Conservation (phyloP, 129 eudicot species). For the Tagetes erecta region DNA sequence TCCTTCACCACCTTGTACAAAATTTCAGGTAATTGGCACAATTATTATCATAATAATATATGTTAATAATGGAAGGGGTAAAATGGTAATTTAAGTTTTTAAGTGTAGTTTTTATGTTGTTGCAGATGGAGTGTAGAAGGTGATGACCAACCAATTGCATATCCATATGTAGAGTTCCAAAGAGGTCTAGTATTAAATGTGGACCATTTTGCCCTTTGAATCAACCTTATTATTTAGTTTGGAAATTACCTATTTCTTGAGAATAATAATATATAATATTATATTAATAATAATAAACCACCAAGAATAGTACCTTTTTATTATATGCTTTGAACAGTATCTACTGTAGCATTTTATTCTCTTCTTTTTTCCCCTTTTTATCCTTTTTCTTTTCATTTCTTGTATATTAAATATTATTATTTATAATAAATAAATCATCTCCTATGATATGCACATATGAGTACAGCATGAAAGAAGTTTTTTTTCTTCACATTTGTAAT, state of each 20-base stretch:
- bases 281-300: conserved; percentile 11
- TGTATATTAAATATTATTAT: conserved; percentile 26
- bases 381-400: background rate
- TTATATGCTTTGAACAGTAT: conserved; percentile 28
- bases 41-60: background rate
- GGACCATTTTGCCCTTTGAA: conserved; percentile 38
- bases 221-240: conserved; percentile 18
- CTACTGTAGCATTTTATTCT: conserved; percentile 22
- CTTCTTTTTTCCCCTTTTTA: background rate
- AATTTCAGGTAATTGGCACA: conserved; percentile 54
- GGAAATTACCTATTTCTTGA: conserved; percentile 27
- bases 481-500: background rate
- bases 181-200: conserved; percentile 43
- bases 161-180: conserved; percentile 72
- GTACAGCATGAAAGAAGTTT: background rate
- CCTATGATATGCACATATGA: conserved; percentile 5
- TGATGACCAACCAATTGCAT: conserved; percentile 62
- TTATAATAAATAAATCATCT: conserved; percentile 11
- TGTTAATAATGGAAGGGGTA: background rate
- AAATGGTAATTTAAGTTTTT: background rate
- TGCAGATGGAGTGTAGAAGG: conserved; percentile 66
- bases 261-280: background rate
- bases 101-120: conserved; percentile 5
- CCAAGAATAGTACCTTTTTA: background rate
- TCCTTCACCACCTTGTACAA: conserved; percentile 82